phyloP scores from a whole-genome alignment of 495 filamentous ascomycete genomes.

The Aspergillus indologenus region DNA sequence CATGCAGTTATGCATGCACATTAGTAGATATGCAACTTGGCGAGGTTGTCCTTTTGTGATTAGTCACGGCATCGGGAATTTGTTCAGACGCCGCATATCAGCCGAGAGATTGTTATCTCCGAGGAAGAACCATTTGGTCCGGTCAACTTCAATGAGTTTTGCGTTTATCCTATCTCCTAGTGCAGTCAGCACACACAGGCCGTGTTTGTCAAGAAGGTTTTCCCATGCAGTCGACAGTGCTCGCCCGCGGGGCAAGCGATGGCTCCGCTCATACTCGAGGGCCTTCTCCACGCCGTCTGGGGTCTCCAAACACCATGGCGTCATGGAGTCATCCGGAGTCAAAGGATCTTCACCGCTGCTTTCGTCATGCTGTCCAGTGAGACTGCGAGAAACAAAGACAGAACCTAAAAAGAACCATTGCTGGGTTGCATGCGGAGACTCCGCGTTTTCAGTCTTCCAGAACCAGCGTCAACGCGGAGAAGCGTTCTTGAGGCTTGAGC shows the following conservation, averaged over 20 bases:
- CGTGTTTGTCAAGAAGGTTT: neutral
- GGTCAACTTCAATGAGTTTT: neutral
- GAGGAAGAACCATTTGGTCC: neutral
- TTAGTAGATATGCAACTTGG: neutral
- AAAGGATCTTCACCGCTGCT: neutral
- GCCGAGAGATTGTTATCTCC: neutral
- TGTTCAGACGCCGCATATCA: neutral
- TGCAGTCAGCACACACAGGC: neutral
- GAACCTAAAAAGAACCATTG: neutral
- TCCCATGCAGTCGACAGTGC: neutral
- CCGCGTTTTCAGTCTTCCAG: constrained; percentile 1
- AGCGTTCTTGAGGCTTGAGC: constrained; percentile 6
- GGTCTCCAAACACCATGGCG: neutral
- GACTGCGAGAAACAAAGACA: neutral
- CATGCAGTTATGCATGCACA: too few species aligned
- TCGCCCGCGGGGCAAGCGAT: neutral
- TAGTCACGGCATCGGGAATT: neutral
- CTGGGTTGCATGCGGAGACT: constrained; percentile 2
- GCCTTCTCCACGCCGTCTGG: neutral
- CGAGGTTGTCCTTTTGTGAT: neutral
- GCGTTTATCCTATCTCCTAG: neutral
- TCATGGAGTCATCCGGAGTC: neutral
- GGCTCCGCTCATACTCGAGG: neutral
- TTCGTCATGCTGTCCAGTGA: neutral
- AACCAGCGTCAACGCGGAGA: constrained; percentile 2